Conservation (phyloP, 2,329 filamentous ascomycete species). For the Fusarium secorum region DNA sequence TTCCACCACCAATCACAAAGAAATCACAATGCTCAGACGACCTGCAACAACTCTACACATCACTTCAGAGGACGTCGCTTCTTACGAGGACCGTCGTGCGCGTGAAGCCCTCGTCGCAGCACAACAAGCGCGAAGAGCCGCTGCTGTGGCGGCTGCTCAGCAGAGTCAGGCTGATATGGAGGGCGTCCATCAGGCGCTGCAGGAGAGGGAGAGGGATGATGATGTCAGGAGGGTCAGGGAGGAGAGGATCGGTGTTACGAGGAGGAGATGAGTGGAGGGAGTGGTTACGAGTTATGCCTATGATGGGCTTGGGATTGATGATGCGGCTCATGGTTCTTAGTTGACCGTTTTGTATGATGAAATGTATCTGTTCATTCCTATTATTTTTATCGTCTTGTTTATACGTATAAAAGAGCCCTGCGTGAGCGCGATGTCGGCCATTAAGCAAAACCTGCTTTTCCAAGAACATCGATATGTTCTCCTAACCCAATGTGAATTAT, state of each 20-base stretch:
- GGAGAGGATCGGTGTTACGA: conserved; percentile 50
- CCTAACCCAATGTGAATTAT: neutral
- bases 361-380: conserved; percentile 6
- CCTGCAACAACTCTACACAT: conserved; percentile 72
- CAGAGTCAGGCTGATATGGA: conserved; percentile 40
- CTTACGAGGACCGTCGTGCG: conserved; percentile 71
- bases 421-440: conserved; percentile 15
- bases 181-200: conserved; percentile 40
- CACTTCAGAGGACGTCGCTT: conserved; percentile 73
- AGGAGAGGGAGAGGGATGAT: conserved; percentile 41
- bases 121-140: conserved; percentile 44
- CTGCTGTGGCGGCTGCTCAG: conserved; percentile 34
- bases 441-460: conserved; percentile 10
- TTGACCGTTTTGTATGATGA: neutral
- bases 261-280: conserved; percentile 22
- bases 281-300: neutral
- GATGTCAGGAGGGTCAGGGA: conserved; percentile 46
- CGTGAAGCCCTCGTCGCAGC: conserved; percentile 49
- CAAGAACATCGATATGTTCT: neutral
- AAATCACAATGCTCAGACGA: conserved; percentile 66
- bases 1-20: neutral
- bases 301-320: neutral
- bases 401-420: conserved; percentile 28
- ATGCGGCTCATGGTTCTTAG: neutral
- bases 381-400: conserved; percentile 17